Conservation (phyloP, 345 rosid genomes). For the Hibiscus tridactylites region DNA sequence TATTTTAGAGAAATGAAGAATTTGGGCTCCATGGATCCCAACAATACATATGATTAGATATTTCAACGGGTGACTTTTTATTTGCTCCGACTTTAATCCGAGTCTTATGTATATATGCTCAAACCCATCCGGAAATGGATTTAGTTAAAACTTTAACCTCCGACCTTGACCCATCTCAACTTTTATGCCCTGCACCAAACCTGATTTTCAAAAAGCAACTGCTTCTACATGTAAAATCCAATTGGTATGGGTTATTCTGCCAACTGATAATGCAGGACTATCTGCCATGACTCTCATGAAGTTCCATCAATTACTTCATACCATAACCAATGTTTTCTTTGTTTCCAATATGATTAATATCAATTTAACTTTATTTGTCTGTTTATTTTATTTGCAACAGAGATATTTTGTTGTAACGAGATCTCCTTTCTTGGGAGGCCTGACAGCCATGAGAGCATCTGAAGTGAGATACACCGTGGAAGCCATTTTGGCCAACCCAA, state of each 20-base stretch:
- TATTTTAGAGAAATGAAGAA: background rate
- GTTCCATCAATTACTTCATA: background rate
- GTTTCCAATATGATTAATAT: background rate
- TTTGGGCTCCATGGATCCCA: background rate
- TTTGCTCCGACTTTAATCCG: background rate
- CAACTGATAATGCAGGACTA: background rate
- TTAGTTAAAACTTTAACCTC: background rate
- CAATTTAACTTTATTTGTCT: constrained; percentile 1
- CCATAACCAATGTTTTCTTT: background rate
- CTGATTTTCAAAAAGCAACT: background rate
- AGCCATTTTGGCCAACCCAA: constrained; percentile 50
- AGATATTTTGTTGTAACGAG: constrained; percentile 61
- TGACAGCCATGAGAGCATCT: constrained; percentile 57
- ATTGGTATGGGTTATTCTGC: background rate
- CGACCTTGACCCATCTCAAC: background rate
- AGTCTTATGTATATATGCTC: background rate
- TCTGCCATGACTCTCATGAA: background rate
- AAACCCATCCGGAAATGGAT: background rate
- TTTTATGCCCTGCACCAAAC: background rate
- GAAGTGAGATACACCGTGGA: constrained; percentile 62
- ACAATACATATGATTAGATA: background rate
- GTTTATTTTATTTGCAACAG: constrained; percentile 27
- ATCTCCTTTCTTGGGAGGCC: constrained; percentile 68
- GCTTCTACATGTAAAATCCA: background rate
- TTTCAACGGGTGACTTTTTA: background rate